Evolutionary conservation across 2,329 filamentous ascomycete species (phyloP), one percentile per base, ranked within the genome.

Genomic region (Trichoderma gracile): DNA sequence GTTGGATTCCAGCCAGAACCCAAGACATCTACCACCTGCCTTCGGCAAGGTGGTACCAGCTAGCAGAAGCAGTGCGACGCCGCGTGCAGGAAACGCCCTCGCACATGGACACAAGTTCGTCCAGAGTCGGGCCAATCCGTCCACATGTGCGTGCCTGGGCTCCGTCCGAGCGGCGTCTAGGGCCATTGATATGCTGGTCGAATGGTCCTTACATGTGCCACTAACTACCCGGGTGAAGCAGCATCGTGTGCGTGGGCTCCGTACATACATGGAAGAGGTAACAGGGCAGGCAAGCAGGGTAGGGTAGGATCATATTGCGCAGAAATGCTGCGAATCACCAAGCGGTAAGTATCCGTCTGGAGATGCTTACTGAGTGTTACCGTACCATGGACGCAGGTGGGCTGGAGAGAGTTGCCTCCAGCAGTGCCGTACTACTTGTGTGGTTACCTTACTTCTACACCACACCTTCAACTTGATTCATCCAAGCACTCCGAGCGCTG

Each of bases 81-180:
- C 49, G 49, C 58, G 40, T 62, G 58, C 58, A 54, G 47, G 49
- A 53, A 53, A 52, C 17, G 23, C 27, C 46, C 58, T 61, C 58
- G 30, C 58, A 53, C 58, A 61, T 53, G 47, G 58, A 40, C 47
- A 61, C 40, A 62, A n/a, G 49, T 62, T 50, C 47, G 38, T 60
- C 57, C 57, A 43, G 23, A 21, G 53, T 27, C 53, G 23, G 40
- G 53, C 53, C 53, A 60, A 60, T 60, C 33, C 38, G 49, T 60
- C 38, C 57, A 60, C 46, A 50, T 42, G 45, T 42, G 19, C 57
- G 45, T 55, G 21, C 52, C 52, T 55, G 38, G 52, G 21, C 33
- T 15, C 33, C 52, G 52, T 55, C 52, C 38, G 52, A 43, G 52
- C 52, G 52, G 38, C 52, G 23, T 43, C 33, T 17, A 10, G 10